Evolutionary conservation across 257 asterid genomes (phyloP), one percentile per base, ranked within the genome.

Genomic region (Lavandula angustifolia): DNA sequence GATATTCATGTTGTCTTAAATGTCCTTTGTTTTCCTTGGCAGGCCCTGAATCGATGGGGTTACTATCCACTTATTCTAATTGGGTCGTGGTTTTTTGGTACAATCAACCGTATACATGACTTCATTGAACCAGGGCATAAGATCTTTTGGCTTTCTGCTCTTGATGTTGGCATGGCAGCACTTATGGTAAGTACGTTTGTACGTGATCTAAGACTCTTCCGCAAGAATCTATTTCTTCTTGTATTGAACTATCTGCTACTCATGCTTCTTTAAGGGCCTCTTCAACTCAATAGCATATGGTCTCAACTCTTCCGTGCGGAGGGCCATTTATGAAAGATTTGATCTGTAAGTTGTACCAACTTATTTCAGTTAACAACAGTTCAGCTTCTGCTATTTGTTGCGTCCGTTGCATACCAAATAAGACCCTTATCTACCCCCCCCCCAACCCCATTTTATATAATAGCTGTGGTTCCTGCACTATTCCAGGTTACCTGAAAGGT

Each of bases 11-110:
- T 56, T 53, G 29, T 31, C 66, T 62, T 55, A 2, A 34, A 34
- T 62, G 31, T 63, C 49, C 32, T 32, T 48, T 9, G 12, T 48
- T 51, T 8, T 53, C 66, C 55, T 70, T 5, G 52, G 66, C 85
- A 94, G 99, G 97, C 86, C n/a, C 72, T 90, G 55, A 90, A 83
- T 62, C 84, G 95, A 66, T 94, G 99, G 97, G 97, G 99, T 57
- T 94, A 94, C 82, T 87, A 94, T 74, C 97, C 99, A 17, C 95
- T 94, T 62, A 90, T 94, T 76, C 88, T 94, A 29, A 94, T 94
- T 42, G 99, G 95, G 9, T 90, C 99, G 7, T 90, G 99, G 96
- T 87, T 83, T 80, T 94, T 94, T 38, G 99, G 95, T 70, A 90
- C 99, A 53, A 83, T 94, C 77, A 94, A 94, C 76, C 97, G 94